Percentiles rank a stretch among this genome's conserved stretches.
These are phyloP conservation scores for Emericellopsis cladophorae DNA, from an alignment of 2,329 filamentous ascomycete species.

Conservation along the genomic window DNA sequence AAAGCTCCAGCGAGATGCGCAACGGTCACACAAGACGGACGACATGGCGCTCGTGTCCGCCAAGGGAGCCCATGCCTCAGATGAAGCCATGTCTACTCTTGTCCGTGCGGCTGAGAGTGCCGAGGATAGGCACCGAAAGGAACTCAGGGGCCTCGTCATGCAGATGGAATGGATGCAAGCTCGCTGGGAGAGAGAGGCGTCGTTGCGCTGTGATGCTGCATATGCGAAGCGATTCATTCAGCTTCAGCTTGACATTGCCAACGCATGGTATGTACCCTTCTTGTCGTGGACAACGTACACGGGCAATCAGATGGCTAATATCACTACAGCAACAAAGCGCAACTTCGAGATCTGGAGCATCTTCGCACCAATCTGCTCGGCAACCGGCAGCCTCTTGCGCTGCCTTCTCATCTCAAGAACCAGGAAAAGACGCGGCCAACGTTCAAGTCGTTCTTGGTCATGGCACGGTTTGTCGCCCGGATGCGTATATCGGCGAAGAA, in stretches of 20 bases:
- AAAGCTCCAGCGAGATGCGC: conserved; percentile 39
- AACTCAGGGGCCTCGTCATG: conserved; percentile 70
- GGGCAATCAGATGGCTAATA: conserved; percentile 7
- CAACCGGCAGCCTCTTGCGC: conserved; percentile 20
- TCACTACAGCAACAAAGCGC: conserved; percentile 68
- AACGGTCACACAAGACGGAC: conserved; percentile 16
- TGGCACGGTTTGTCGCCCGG: conserved; percentile 39
- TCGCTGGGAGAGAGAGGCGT: conserved; percentile 66
- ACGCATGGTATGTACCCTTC: conserved; percentile 64
- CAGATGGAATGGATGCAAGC: conserved; percentile 88
- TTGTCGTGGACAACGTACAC: background rate
- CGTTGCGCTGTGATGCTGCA: conserved; percentile 66
- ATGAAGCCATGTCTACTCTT: conserved; percentile 44
- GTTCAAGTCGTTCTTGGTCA: conserved; percentile 30
- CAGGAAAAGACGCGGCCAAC: conserved; percentile 10
- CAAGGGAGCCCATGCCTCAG: conserved; percentile 17
- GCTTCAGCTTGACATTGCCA: conserved; percentile 69
- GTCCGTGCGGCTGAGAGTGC: conserved; percentile 46
- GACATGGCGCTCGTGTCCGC: conserved; percentile 13
- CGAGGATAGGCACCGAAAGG: conserved; percentile 58
- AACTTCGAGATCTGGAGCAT: conserved; percentile 71
- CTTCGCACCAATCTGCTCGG: conserved; percentile 45
- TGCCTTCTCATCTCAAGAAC: conserved; percentile 11
- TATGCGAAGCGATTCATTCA: conserved; percentile 80
- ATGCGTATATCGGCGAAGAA: conserved; percentile 31